Conservation (phyloP, 169 alveolate genomes). For the Cryptosporidium ryanae region DNA sequence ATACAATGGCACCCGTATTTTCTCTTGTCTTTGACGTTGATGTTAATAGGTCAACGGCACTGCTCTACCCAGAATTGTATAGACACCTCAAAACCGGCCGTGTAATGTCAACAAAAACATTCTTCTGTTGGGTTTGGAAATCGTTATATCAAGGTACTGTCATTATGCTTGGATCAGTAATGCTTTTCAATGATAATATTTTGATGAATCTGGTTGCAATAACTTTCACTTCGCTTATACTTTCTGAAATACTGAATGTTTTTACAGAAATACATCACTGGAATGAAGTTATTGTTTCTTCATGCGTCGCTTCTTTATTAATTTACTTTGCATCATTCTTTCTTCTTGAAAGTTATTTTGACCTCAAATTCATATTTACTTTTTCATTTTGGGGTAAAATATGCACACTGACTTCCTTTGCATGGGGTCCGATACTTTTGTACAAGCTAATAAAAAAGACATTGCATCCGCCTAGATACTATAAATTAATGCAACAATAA, state of each 20-base stretch:
- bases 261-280: conserved; percentile 92
- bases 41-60: conserved; percentile 86
- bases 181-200: conserved; percentile 90
- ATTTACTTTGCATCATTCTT: conserved; percentile 85
- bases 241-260: conserved; percentile 93
- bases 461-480: conserved; percentile 89
- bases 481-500: conserved; percentile 80
- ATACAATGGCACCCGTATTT: conserved; percentile 95
- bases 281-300: conserved; percentile 78
- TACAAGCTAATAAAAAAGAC: conserved; percentile 84
- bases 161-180: conserved; percentile 93
- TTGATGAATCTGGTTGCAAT: conserved; percentile 92
- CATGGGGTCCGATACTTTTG: conserved; percentile 93
- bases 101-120: conserved; percentile 92
- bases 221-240: conserved; percentile 95
- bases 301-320: conserved; percentile 6
- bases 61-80: conserved; percentile 95
- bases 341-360: conserved; percentile 90
- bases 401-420: conserved; percentile 86
- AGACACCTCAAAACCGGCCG: conserved; percentile 93
- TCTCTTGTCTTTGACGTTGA: conserved; percentile 94
- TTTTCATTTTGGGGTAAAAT: conserved; percentile 90
- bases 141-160: conserved; percentile 93
- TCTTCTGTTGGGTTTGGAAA: conserved; percentile 96
- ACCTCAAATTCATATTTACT: conserved; percentile 87